phyloP scores from a whole-genome alignment of 1,284 basidiomycete species.

The Sanghuangporus weigelae region DNA sequence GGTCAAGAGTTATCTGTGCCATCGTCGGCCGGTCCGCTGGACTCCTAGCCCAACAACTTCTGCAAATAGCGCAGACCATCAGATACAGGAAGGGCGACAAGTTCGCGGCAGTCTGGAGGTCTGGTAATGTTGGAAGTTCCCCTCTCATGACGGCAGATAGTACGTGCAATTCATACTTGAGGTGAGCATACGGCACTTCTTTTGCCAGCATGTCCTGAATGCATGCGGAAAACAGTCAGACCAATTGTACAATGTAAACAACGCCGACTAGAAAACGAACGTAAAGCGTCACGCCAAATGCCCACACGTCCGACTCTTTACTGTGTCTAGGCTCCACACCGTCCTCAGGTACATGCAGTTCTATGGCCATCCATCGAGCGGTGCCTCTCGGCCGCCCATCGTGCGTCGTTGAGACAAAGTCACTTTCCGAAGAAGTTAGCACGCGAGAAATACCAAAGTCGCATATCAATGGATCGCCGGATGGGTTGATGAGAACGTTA shows the following conservation, averaged over 20 bases:
- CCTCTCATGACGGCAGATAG: not conserved
- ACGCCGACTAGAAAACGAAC: not conserved
- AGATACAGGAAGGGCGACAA: not conserved
- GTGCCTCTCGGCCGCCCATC: not conserved
- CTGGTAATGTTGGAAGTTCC: not conserved
- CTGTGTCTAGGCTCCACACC: not conserved
- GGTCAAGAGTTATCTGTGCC: not conserved
- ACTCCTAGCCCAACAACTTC: not conserved
- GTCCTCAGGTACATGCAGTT: not conserved
- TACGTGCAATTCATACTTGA: not conserved
- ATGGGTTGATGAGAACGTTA: slow-evolving; percentile 2
- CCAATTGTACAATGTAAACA: not conserved
- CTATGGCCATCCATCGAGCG: slow-evolving; percentile 10
- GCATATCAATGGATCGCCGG: not conserved
- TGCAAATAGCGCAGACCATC: not conserved
- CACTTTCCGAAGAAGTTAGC: not conserved
- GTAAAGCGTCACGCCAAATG: slow-evolving; percentile 12
- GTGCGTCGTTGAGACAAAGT: not conserved
- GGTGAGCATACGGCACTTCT: not conserved
- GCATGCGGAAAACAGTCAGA: not conserved
- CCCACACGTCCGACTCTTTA: slow-evolving; percentile 11
- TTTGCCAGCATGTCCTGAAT: not conserved
- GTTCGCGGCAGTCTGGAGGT: not conserved
- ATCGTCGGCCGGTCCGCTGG: not conserved
- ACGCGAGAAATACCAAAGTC: slow-evolving; percentile 10